Evolutionary conservation across 306 rosid species (phyloP).

Genomic region (Amphicarpaea edgeworthii): DNA sequence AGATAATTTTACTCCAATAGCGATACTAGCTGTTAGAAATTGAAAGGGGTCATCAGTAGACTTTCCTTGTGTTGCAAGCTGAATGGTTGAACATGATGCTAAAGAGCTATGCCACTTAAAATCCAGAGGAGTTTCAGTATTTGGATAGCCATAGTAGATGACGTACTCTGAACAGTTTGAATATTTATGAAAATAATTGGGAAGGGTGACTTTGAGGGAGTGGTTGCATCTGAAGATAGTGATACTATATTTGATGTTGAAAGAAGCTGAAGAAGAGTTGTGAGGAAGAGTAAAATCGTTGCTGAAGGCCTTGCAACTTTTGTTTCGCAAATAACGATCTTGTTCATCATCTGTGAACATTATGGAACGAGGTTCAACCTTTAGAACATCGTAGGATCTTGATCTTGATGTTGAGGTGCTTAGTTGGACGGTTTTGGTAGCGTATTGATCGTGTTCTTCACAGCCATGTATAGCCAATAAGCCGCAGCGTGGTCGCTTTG

Average conservation of each 20-base stretch:
- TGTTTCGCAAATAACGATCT: not conserved
- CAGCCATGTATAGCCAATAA: not conserved
- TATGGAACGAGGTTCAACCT: not conserved
- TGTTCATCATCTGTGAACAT: not conserved
- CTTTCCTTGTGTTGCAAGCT: conserved; percentile 20
- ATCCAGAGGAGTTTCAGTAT: not conserved
- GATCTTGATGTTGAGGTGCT: not conserved
- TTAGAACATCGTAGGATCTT: not conserved
- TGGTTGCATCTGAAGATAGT: conserved; percentile 43
- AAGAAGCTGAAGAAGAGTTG: conserved; percentile 28
- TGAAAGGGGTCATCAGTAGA: not conserved
- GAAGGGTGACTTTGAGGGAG: not conserved
- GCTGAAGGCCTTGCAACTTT: conserved; percentile 24
- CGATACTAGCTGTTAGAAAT: not conserved
- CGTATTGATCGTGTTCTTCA: not conserved
- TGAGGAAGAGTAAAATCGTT: conserved; percentile 33
- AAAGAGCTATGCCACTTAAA: not conserved
- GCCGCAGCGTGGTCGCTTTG: conserved; percentile 42
- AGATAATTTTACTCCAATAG: conserved; percentile 26
- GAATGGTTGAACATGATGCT: conserved; percentile 37
- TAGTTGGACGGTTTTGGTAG: conserved; percentile 26
- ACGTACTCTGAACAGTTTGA: not conserved
- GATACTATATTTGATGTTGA: not conserved
- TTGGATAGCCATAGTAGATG: conserved; percentile 25
- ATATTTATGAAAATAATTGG: not conserved